Evolutionary conservation across 176 grass and related monocot species (phyloP).

Genomic region (Carex pumila): DNA sequence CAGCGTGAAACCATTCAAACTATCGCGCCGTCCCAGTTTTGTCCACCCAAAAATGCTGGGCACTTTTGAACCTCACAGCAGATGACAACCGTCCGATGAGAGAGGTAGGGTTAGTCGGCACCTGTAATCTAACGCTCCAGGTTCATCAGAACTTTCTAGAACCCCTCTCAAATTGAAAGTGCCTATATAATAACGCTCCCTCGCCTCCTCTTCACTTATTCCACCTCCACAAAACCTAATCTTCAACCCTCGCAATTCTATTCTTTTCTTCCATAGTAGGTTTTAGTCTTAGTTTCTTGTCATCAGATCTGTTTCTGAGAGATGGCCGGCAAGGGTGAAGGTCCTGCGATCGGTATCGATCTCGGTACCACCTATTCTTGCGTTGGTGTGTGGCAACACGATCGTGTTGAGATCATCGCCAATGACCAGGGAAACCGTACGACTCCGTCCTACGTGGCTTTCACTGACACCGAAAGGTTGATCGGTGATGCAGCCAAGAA

Average conservation of each 20-base stretch:
- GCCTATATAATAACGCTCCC: constrained; percentile 14
- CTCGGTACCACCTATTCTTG: constrained; percentile 86
- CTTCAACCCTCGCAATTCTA: not conserved
- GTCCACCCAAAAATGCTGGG: not conserved
- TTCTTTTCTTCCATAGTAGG: not conserved
- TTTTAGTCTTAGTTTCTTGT: not conserved
- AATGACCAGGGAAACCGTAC: constrained; percentile 89
- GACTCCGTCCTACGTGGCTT: constrained; percentile 68
- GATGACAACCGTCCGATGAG: not conserved
- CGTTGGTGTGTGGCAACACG: constrained; percentile 88
- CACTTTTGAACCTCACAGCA: not conserved
- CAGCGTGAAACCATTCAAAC: not conserved
- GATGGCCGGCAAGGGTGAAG: constrained; percentile 71
- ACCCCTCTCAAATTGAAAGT: not conserved
- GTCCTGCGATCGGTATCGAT: constrained; percentile 90
- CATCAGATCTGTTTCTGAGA: constrained; percentile 9
- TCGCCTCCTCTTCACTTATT: not conserved
- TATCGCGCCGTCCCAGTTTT: constrained; percentile 9
- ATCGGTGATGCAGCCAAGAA: constrained; percentile 90
- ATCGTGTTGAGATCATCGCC: constrained; percentile 82
- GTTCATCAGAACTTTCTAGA: constrained; percentile 35
- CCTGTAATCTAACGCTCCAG: constrained; percentile 25
- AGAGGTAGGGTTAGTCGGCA: not conserved
- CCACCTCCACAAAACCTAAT: constrained; percentile 4
- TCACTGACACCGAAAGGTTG: constrained; percentile 71